Evolutionary conservation across 2,329 filamentous ascomycete species (phyloP).

Genomic region (Rhynchosporium secalis): DNA sequence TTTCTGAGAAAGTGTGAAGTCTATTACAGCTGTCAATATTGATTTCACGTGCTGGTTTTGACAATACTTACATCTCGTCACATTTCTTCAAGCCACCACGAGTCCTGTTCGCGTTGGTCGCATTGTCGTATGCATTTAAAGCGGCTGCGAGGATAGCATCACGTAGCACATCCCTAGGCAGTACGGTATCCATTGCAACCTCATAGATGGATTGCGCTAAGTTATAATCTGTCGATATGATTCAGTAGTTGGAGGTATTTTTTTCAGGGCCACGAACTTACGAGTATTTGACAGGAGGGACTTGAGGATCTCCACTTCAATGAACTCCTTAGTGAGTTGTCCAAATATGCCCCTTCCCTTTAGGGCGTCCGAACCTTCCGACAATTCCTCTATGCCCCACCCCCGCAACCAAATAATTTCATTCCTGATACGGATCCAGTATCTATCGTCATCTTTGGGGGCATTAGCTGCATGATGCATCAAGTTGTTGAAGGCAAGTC

Average conservation of each 20-base stretch:
- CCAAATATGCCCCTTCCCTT: conserved; percentile 55
- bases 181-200: conserved; percentile 49
- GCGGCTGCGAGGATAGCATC: conserved; percentile 63
- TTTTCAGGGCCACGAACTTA: conserved; percentile 43
- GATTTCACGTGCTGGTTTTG: not conserved
- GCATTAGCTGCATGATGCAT: conserved; percentile 44
- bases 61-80: conserved; percentile 63
- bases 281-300: conserved; percentile 61
- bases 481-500: conserved; percentile 52
- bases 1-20: conserved; percentile 61
- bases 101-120: conserved; percentile 76
- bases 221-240: conserved; percentile 51
- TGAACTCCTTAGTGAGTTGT: conserved; percentile 56
- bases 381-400: conserved; percentile 60
- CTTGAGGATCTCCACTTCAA: conserved; percentile 73
- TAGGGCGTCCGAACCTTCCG: conserved; percentile 38
- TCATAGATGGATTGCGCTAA: conserved; percentile 65
- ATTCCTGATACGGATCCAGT: conserved; percentile 61
- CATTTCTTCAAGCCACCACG: conserved; percentile 77
- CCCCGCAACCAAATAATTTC: conserved; percentile 72
- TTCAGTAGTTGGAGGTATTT: conserved; percentile 13
- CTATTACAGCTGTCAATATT: conserved; percentile 44
- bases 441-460: conserved; percentile 60
- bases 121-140: conserved; percentile 75
- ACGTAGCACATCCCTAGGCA: conserved; percentile 54